Evolutionary conservation across 257 asterid species (phyloP).

Genomic region (Striga asiatica): DNA sequence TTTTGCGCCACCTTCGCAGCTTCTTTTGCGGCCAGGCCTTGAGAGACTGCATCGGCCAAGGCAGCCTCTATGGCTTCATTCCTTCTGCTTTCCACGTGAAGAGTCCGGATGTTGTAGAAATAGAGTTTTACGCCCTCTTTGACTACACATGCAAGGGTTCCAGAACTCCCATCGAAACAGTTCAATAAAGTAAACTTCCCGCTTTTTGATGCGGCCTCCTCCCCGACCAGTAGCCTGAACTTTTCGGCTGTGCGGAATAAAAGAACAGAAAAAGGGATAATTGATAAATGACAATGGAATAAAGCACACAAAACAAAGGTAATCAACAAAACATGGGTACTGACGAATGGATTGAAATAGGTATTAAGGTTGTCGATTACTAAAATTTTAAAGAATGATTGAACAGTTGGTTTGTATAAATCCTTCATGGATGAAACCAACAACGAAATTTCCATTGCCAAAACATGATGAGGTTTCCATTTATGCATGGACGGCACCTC

Average conservation of each 20-base stretch:
- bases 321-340: no score
- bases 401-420: no score
- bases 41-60: slow-evolving; percentile 60
- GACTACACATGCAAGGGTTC: slow-evolving; percentile 73
- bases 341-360: background rate
- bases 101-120: slow-evolving; percentile 43
- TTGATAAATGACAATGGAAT: background rate
- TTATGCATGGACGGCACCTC: no score
- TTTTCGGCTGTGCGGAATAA: slow-evolving; percentile 67
- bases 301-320: background rate
- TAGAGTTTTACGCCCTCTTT: slow-evolving; percentile 92
- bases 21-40: slow-evolving; percentile 62
- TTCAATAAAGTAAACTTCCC: slow-evolving; percentile 59
- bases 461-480: no score
- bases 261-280: background rate
- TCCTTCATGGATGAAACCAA: no score
- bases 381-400: no score
- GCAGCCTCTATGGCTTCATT: slow-evolving; percentile 69
- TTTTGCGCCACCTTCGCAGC: slow-evolving; percentile 67
- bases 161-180: slow-evolving; percentile 78
- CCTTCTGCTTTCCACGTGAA: slow-evolving; percentile 66
- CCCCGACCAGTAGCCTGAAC: slow-evolving; percentile 69
- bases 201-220: slow-evolving; percentile 84
- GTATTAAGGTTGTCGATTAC: background rate
- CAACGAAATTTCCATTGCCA: no score